These are phyloP conservation scores for Alternaria solani DNA, from an alignment of 2,329 filamentous ascomycete genomes.

Conservation along the genomic window DNA sequence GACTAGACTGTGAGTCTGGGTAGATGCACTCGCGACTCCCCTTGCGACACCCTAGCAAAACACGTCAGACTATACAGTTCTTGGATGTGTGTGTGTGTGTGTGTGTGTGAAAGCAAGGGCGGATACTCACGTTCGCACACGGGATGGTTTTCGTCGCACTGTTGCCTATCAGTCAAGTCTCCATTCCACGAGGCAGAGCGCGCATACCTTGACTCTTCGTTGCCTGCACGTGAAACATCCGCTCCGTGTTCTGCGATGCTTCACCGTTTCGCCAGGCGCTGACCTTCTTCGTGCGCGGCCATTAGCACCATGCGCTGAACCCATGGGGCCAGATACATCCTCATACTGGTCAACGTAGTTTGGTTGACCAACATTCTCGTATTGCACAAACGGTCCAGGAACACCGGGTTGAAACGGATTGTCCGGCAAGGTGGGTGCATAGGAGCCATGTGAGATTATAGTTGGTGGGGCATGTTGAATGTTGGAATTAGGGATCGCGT, in stretches of 20 bases:
- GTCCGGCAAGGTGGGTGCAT: constrained; percentile 39
- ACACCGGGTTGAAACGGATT: constrained; percentile 44
- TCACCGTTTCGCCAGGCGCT: constrained; percentile 71
- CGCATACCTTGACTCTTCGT: constrained; percentile 76
- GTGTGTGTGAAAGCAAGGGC: constrained; percentile 10
- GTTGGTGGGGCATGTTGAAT: constrained; percentile 36
- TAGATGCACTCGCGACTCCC: constrained; percentile 91
- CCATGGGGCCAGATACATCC: constrained; percentile 38
- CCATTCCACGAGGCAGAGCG: neutral
- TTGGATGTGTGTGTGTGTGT: constrained; percentile 5
- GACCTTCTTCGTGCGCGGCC: constrained; percentile 42
- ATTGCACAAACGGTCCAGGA: constrained; percentile 43
- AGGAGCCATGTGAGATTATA: constrained; percentile 42
- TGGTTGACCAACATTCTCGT: constrained; percentile 44
- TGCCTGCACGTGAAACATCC: constrained; percentile 93
- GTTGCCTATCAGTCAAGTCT: constrained; percentile 25
- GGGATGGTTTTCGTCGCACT: constrained; percentile 92
- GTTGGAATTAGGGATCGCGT: constrained; percentile 33
- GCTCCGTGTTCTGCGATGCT: constrained; percentile 90
- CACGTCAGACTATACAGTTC: constrained; percentile 21
- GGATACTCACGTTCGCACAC: constrained; percentile 74
- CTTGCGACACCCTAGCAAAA: constrained; percentile 78
- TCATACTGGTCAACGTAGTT: constrained; percentile 49
- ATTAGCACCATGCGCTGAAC: constrained; percentile 39
- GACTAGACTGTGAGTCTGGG: constrained; percentile 71